Evolutionary conservation across 148 eudicot genomes (phyloP).

Genomic region (Fagopyrum homotropicum): DNA sequence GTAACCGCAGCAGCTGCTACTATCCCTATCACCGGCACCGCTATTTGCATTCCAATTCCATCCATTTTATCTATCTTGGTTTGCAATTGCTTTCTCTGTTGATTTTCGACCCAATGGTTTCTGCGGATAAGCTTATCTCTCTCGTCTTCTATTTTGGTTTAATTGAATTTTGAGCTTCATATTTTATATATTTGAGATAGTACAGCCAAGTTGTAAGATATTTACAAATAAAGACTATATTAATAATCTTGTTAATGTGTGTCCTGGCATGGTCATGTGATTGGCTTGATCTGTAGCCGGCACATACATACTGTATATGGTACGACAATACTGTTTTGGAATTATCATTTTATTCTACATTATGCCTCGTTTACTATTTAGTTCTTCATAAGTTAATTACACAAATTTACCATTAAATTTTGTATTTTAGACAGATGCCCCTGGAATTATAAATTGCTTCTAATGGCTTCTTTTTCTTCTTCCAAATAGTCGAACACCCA

Average conservation of each 20-base stretch:
- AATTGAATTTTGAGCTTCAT: neutral
- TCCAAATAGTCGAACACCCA: too few species aligned
- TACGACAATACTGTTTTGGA: neutral
- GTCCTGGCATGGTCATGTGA: neutral
- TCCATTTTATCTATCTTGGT: neutral
- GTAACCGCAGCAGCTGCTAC: conserved; percentile 13
- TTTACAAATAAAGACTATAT: neutral
- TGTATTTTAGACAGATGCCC: too few species aligned
- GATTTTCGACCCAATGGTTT: neutral
- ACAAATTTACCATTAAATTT: too few species aligned
- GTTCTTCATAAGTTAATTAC: neutral
- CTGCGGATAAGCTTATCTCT: neutral
- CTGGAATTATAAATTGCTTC: too few species aligned
- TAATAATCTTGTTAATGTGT: too few species aligned
- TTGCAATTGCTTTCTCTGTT: neutral
- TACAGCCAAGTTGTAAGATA: neutral
- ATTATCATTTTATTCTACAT: neutral
- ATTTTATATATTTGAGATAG: neutral
- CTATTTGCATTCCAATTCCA: conserved; percentile 9
- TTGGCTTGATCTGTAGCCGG: neutral
- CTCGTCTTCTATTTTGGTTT: neutral
- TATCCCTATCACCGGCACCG: conserved; percentile 13
- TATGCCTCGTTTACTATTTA: neutral
- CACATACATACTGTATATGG: neutral
- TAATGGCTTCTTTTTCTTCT: too few species aligned